Evolutionary conservation across 1,284 basidiomycete species (phyloP).

Genomic region (Phylloporus sp.): DNA sequence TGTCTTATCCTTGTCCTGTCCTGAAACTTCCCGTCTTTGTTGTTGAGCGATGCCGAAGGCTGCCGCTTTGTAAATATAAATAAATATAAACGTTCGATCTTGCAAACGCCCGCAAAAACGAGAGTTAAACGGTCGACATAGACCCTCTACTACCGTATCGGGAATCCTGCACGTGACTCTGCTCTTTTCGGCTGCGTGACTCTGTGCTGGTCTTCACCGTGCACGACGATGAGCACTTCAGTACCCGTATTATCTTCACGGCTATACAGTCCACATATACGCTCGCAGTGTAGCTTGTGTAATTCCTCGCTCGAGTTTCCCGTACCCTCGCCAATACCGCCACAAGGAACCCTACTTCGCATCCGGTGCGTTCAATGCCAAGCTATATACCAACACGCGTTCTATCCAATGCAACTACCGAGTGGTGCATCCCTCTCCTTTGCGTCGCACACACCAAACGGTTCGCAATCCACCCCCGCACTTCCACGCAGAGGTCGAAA

Average conservation of each 20-base stretch:
- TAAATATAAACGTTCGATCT: no score
- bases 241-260: constrained; percentile 62
- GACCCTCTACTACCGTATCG: no score
- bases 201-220: constrained; percentile 11
- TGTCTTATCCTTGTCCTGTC: no score
- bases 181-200: constrained; percentile 12
- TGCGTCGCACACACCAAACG: constrained; percentile 17
- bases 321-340: constrained; percentile 70
- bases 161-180: constrained; percentile 28
- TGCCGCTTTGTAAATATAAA: no score
- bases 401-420: constrained; percentile 69
- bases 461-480: constrained; percentile 25
- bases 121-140: no score
- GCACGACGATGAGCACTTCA: constrained; percentile 40
- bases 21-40: no score
- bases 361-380: constrained; percentile 78
- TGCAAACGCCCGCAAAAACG: no score
- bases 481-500: constrained; percentile 59
- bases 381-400: constrained; percentile 63
- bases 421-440: constrained; percentile 30
- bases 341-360: constrained; percentile 69
- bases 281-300: constrained; percentile 71
- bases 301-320: constrained; percentile 75
- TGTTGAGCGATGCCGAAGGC: no score
- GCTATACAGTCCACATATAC: constrained; percentile 68